phyloP scores from a whole-genome alignment of 2,329 filamentous ascomycete genomes.

The Diaporthe citrichinensis region DNA sequence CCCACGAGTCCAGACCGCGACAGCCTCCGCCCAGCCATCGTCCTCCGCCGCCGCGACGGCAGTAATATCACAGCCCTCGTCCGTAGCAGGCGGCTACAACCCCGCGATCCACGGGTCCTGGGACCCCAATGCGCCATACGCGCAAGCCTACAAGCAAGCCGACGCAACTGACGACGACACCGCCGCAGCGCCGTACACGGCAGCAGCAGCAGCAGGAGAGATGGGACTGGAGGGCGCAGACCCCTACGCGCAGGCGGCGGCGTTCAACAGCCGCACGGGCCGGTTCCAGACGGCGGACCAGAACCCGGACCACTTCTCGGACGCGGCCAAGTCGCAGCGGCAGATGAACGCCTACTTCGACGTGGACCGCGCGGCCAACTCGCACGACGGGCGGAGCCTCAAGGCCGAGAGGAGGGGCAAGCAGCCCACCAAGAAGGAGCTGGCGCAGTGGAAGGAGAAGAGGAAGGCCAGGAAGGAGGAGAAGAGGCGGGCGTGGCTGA shows the following conservation, averaged over 20 bases:
- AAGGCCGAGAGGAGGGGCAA: constrained; percentile 91
- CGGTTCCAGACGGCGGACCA: constrained; percentile 79
- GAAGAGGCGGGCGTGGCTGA: constrained; percentile 91
- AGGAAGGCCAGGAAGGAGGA: constrained; percentile 91
- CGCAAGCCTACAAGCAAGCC: constrained; percentile 67
- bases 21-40: constrained; percentile 48
- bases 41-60: constrained; percentile 44
- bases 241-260: constrained; percentile 75
- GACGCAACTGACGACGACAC: constrained; percentile 52
- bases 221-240: constrained; percentile 58
- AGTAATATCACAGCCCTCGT: constrained; percentile 49
- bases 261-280: constrained; percentile 94
- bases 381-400: constrained; percentile 89
- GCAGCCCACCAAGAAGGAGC: constrained; percentile 86
- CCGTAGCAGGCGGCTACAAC: constrained; percentile 84
- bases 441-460: constrained; percentile 94
- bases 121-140: constrained; percentile 96
- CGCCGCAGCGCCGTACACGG: constrained; percentile 47
- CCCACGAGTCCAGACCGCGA: constrained; percentile 75
- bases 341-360: constrained; percentile 98
- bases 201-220: constrained; percentile 48
- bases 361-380: constrained; percentile 92
- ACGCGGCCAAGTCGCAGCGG: constrained; percentile 87
- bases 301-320: constrained; percentile 82
- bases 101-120: constrained; percentile 97